Base-by-base conservation (phyloP, 305 asterid species). In the Solanum hybrid region DNA sequence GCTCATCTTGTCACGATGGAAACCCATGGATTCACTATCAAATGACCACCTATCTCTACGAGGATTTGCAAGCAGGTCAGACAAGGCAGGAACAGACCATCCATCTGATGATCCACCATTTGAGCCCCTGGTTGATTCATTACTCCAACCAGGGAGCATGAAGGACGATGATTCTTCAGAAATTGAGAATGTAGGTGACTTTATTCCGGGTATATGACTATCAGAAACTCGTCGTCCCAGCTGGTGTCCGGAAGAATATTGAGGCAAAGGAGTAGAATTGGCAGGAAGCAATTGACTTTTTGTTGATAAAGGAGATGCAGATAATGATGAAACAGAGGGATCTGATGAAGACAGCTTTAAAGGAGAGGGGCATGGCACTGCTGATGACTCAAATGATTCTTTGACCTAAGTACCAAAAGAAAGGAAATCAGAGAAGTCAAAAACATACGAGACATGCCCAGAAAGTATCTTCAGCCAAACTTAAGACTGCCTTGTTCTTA, bases 21-120 rank as follows among this genome's bases (percentile, higher is more conserved):
- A 91, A 86, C 95, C 92, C 7, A 95, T 94, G 35, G 94, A 86
- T 86, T 95, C 99, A 86, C 99, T 98, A 89, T 98, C 99, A 86
- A 97, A 98, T 90, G 99, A 98, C 99, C 98, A 96, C 90, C 98
- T 92, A 89, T 95, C 98, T 92, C 96, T 94, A 36, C 94, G 95
- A 76, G 94, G 88, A 66, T 93, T 92, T 13, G 90, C 88, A 93
- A 91, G 86, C 72, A 95, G 93, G 79, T 96, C 98, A 51, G 98
- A 90, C 87, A 93, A 95, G 77, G 94, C 93, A 73, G 98, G 98
- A 76, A 94, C 92, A 60, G 98, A 96, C 98, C 98, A 95, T 79
- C 94, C 91, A 91, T 95, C 99, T 5, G 97, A 97, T 16, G 98
- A 97, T 56, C 97, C 98, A 72, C 95, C 98, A 89, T 91, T 92